Conservation (phyloP, 2,329 filamentous ascomycete genomes). For the Paraphoma chrysanthemicola region DNA sequence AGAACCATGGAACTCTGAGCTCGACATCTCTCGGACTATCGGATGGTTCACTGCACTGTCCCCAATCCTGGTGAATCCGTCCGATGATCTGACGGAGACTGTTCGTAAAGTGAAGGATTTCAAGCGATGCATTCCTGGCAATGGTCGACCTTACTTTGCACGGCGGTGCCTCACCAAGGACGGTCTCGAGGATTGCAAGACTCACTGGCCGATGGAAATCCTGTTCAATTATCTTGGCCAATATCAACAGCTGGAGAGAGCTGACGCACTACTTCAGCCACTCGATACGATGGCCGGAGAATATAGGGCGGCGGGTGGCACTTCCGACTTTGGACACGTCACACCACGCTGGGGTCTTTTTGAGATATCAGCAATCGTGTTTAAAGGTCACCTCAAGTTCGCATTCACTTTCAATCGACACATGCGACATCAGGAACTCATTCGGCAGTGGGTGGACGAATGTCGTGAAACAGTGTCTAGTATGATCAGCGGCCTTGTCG, state of each 20-base stretch:
- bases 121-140: constrained; percentile 45
- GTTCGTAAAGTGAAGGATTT: constrained; percentile 64
- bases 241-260: constrained; percentile 54
- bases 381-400: constrained; percentile 55
- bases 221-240: constrained; percentile 65
- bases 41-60: constrained; percentile 64
- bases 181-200: constrained; percentile 36
- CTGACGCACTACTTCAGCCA: constrained; percentile 53
- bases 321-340: constrained; percentile 52
- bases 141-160: constrained; percentile 56
- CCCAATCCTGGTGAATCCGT: constrained; percentile 48
- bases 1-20: constrained; percentile 50
- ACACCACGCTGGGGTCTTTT: constrained; percentile 59
- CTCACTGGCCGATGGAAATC: constrained; percentile 61
- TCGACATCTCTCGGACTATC: constrained; percentile 64
- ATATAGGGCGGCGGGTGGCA: constrained; percentile 53
- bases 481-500: constrained; percentile 34
- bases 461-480: constrained; percentile 45
- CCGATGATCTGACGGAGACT: constrained; percentile 52
- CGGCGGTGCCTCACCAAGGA: constrained; percentile 35
- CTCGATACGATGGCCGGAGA: constrained; percentile 56
- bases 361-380: constrained; percentile 60
- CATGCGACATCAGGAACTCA: constrained; percentile 55
- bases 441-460: constrained; percentile 52
- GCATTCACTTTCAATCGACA: constrained; percentile 59